Conservation (phyloP, 1,284 basidiomycete genomes). For the Ceratobasidium sp. region DNA sequence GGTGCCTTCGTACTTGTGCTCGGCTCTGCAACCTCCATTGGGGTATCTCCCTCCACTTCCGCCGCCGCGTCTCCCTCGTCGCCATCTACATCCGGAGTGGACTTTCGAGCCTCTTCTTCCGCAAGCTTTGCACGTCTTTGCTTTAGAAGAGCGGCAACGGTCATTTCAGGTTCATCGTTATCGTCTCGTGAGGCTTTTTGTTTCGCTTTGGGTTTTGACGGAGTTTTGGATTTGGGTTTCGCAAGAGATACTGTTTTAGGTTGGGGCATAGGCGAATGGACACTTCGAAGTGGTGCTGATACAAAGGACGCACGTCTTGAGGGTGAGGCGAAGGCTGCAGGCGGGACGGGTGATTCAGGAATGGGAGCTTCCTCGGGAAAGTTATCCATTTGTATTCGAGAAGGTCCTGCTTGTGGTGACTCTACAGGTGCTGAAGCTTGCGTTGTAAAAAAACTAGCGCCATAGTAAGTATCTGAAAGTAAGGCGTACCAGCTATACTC, state of each 20-base stretch:
- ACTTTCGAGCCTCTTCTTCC: conserved; percentile 5
- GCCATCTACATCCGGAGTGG: background rate
- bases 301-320: background rate
- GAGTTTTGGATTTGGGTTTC: conserved; percentile 7
- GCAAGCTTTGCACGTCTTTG: conserved; percentile 5
- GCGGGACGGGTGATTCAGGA: background rate
- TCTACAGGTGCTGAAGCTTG: background rate
- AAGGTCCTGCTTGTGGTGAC: background rate
- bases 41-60: background rate
- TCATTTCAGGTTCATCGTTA: background rate
- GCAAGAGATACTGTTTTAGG: background rate
- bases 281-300: background rate
- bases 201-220: background rate
- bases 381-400: background rate
- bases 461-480: background rate
- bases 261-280: background rate
- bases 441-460: background rate
- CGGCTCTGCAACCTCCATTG: background rate
- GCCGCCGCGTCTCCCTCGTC: background rate
- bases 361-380: background rate
- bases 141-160: background rate
- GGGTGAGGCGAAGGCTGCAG: background rate
- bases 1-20: no score
- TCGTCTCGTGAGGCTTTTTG: conserved; percentile 1
- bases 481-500: conserved; percentile 1